Percentiles rank a stretch among this genome's conserved stretches.
Evolutionary conservation across 306 rosid genomes (phyloP).

Genomic region (Acmispon strigosus): DNA sequence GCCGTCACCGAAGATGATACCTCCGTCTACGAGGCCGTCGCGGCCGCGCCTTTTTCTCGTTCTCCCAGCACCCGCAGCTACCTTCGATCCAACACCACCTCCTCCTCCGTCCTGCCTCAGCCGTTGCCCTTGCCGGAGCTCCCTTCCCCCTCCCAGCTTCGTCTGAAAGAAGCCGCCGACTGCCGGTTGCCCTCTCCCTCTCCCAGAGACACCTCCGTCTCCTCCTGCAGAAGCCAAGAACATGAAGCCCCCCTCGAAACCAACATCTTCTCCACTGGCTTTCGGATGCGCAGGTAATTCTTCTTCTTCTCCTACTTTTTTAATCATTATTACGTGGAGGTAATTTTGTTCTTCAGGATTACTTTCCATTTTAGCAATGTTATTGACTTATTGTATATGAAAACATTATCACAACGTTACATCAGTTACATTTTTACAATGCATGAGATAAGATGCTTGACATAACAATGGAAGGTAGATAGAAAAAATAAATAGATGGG

Average conservation of each 20-base stretch:
- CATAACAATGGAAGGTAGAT: too few relatives aligned
- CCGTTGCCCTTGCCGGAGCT: conserved; percentile 82
- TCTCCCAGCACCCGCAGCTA: conserved; percentile 3
- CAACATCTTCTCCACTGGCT: neutral
- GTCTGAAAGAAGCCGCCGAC: conserved; percentile 33
- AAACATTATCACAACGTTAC: too few relatives aligned
- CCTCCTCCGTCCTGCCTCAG: conserved; percentile 34
- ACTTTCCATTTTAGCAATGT: too few relatives aligned
- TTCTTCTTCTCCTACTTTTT: neutral
- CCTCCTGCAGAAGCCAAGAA: conserved; percentile 18
- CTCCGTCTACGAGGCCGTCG: neutral
- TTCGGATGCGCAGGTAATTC: conserved; percentile 45
- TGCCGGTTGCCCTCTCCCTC: conserved; percentile 65
- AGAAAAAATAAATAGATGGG: too few relatives aligned
- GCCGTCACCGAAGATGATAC: neutral
- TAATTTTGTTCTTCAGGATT: too few relatives aligned
- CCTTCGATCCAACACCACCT: conserved; percentile 10
- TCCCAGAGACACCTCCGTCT: conserved; percentile 27
- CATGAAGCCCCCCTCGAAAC: conserved; percentile 10
- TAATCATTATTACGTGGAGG: too few relatives aligned
- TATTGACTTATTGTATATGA: too few relatives aligned
- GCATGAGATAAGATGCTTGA: too few relatives aligned
- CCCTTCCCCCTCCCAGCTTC: neutral
- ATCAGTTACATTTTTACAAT: too few relatives aligned
- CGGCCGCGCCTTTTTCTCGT: conserved; percentile 7